Base-by-base conservation (phyloP, 768 basidiomycete species). In the Boletus sp. region DNA sequence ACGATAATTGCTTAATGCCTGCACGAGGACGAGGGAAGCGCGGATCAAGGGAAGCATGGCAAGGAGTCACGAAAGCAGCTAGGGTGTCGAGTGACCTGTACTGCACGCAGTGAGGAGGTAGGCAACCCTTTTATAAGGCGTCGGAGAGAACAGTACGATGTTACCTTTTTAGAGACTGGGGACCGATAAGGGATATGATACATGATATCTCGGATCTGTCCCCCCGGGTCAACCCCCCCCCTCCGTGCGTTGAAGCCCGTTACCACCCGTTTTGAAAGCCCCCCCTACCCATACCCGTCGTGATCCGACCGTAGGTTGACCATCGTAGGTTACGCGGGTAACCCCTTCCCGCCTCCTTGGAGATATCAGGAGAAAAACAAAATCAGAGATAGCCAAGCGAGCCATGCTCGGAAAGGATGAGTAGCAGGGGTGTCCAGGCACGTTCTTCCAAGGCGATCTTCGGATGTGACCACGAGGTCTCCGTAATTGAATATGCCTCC, bases 1-100 rank as follows among this genome's bases (percentile, higher is more conserved):
- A 0, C 75, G 58, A 35, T 81, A 77, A 60, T 83, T 81, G 63
- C 71, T 74, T 27, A 76, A 45, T 2, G 81, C 79, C 56, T 84
- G 82, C 34, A 79, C 54, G 34, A 74, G 59, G 58, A 80, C 74
- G 52, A 85, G 77, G 34, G 68, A 60, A 17, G 77, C 76, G 21
- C 83, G 76, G 32, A 61, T 45, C 34, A 74, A 53, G 54, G 78
- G 66, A 47, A 79, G 77, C 82, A 85, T 84, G 41, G 48, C 25
- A 40, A 52, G 3, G 23, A 21, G 53, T 19, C 10, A 3, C 4
- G 27, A 35, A 38, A 49, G 37, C 1, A 32, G 23, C 29, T n/a
- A 57, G 8, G 40, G 30, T 37, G 47, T 46, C 8, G 10, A 25
- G 7, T 44, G 44, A 23, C 34, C 15, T 48, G 56, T 30, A 40